Evolutionary conservation across 192 early-diverging fungal species (phyloP), one percentile per base, ranked within the genome.

Genomic region (Coemansia sp.): DNA sequence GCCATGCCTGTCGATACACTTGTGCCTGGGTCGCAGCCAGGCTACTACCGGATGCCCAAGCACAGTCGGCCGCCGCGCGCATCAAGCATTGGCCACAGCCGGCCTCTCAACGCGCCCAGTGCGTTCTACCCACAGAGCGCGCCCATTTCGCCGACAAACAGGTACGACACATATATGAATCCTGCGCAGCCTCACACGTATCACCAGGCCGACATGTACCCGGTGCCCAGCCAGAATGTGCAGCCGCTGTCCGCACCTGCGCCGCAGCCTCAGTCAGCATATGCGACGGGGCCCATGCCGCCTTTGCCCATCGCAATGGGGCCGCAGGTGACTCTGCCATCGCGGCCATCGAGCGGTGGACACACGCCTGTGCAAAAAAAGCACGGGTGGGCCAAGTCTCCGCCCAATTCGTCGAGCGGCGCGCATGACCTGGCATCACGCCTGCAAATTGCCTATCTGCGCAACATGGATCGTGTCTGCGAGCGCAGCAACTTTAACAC

Each of bases 401-500:
- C 66, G 32, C 48, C 65, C 2, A 47, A 54, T 3, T 59, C 67
- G n/a, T 56, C 56, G 11, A 48, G 27, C n/a, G 66, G 67, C 25
- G 22, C 17, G 2, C 19, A 63, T 47, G 61, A 63, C 23, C 0
- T 22, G 9, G 47, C 24, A 29, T 49, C 58, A 9, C 38, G 41
- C 2, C 12, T 49, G 35, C 43, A 27, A 48, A 62, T 71, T 23
- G 71, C 68, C 8, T 79, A 79, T 47, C 22, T 73, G 64, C 71
- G 68, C 12, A 64, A 65, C 49, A 19, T 50, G 39, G 65, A 70
- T 5, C 67, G 76, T 2, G 43, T 56, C 14, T 64, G 51, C 21
- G 59, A 67, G 58, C 61, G 71, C 38, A 60, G 64, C 39, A 72
- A 65, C 54, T 79, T 73, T 25, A 70, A 58, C 38, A 79, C 67